A percentile compares a stretch with the other conserved stretches of the same genome.
phyloP scores from a whole-genome alignment of 139 green algal genomes.

The Yamagishiella unicocca region DNA sequence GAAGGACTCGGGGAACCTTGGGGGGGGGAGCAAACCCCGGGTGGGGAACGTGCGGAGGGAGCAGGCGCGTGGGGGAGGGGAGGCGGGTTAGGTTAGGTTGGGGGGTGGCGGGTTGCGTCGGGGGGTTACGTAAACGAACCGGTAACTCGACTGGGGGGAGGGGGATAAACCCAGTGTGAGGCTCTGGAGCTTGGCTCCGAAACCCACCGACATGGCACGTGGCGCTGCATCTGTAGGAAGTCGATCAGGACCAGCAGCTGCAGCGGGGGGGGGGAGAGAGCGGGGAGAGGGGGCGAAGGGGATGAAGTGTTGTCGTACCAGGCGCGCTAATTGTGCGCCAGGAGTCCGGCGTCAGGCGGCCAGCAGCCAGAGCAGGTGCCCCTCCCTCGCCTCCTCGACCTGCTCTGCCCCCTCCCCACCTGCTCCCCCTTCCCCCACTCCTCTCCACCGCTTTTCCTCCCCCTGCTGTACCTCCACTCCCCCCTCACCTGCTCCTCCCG shows the following conservation, averaged over 20 bases:
- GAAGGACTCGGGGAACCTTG: conserved; percentile 32
- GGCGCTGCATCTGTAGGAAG: conserved; percentile 36
- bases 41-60: too few species aligned
- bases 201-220: conserved; percentile 17
- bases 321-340: too few species aligned
- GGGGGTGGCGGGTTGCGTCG: background rate
- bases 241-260: conserved; percentile 37
- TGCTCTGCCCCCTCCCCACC: background rate
- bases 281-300: background rate
- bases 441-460: background rate
- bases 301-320: too few species aligned
- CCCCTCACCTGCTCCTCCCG: background rate
- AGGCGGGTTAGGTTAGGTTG: background rate
- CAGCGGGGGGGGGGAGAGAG: background rate
- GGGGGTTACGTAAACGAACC: too few species aligned
- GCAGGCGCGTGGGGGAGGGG: background rate
- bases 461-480: background rate
- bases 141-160: too few species aligned
- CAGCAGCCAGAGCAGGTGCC: too few species aligned
- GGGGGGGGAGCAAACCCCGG: background rate
- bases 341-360: too few species aligned
- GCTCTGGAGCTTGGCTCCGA: too few species aligned
- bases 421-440: background rate
- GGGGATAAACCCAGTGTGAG: too few species aligned
- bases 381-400: background rate